phyloP scores from a whole-genome alignment of 2,329 filamentous ascomycete genomes.

The Colletotrichum sp. region DNA sequence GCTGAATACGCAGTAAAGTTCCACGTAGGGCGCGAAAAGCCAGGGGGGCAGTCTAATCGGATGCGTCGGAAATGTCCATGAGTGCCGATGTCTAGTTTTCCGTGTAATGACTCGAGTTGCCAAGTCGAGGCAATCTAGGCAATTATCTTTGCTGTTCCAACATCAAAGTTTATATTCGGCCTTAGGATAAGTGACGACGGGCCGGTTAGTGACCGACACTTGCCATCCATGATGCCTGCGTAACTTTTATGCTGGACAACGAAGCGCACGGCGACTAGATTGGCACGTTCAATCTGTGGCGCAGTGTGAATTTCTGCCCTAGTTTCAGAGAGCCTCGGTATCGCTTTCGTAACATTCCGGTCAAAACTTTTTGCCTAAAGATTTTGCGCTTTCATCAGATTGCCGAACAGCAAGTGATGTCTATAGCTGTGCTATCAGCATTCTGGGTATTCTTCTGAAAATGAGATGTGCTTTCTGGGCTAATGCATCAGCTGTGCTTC shows the following conservation, averaged over 20 bases:
- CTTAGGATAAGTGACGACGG: neutral
- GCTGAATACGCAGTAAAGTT: neutral
- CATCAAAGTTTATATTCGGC: neutral
- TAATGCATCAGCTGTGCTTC: neutral
- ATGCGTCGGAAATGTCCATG: neutral
- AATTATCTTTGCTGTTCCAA: neutral
- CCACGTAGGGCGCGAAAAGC: neutral
- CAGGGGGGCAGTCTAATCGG: neutral
- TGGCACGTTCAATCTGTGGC: neutral
- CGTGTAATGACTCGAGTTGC: neutral
- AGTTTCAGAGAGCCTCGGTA: neutral
- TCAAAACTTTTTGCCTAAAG: neutral
- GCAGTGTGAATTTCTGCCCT: neutral
- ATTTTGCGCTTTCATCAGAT: neutral
- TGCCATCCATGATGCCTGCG: neutral
- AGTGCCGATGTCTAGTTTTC: neutral
- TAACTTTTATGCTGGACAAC: neutral
- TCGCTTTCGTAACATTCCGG: neutral
- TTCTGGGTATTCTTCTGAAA: accelerated
- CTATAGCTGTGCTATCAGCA: neutral
- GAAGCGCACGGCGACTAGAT: neutral
- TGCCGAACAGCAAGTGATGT: accelerated
- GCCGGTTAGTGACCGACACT: neutral
- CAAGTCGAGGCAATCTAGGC: neutral
- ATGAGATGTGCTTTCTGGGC: neutral